These are phyloP conservation scores for Pinus taeda DNA, from an alignment of 75 land plant genomes.

Conservation along the genomic window DNA sequence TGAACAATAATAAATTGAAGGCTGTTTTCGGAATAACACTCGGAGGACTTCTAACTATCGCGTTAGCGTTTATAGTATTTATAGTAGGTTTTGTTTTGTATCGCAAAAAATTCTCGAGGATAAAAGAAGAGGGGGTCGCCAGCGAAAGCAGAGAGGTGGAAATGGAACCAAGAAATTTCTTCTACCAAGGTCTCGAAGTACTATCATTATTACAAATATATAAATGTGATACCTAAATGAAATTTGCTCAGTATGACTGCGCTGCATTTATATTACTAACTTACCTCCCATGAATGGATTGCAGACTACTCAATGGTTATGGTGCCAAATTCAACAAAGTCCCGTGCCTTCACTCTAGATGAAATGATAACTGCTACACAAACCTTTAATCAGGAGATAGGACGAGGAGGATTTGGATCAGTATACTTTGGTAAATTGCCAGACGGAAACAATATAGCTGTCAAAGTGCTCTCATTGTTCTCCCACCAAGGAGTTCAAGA, in stretches of 20 bases:
- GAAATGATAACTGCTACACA: neutral
- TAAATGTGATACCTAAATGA: neutral
- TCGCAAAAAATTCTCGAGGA: neutral
- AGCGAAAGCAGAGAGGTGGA: no score
- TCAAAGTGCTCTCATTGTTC: slow-evolving; percentile 24
- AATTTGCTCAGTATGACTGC: neutral
- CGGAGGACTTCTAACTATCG: neutral
- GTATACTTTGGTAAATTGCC: slow-evolving; percentile 15
- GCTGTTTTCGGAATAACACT: neutral
- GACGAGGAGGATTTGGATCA: neutral
- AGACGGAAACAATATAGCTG: slow-evolving; percentile 31
- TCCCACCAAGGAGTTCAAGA: slow-evolving; percentile 32
- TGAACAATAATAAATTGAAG: neutral
- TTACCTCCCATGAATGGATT: neutral
- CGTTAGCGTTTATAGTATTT: neutral
- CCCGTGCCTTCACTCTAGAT: neutral
- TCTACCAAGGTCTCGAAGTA: no score
- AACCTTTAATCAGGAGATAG: neutral
- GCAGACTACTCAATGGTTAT: neutral
- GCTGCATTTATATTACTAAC: neutral
- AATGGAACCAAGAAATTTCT: no score
- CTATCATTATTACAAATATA: no score
- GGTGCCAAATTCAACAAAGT: neutral
- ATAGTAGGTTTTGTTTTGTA: neutral
- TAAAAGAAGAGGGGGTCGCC: neutral